Evolutionary conservation across 2,329 filamentous ascomycete genomes (phyloP), one percentile per base, ranked within the genome.

Genomic region (Stachybotrys elegans): DNA sequence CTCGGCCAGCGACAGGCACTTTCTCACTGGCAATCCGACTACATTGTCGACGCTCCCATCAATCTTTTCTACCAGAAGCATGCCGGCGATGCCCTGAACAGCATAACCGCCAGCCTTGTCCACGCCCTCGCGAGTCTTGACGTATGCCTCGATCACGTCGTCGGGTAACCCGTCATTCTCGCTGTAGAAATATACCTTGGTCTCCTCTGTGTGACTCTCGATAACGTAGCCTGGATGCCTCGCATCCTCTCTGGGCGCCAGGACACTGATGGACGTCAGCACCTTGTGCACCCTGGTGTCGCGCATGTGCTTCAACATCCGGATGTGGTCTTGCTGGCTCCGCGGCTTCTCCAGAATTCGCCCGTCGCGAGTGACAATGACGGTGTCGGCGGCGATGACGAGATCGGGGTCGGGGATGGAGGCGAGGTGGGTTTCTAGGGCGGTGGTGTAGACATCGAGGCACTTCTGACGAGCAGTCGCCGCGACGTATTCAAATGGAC

Each of bases 61-160:
- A 51, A 98, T 86, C 64, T 78, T 85, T 63, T 96, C 90, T 12
- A 98, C 83, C 45, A 98, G 67, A 47, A 98, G 73, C 61, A 96
- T 83, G 8, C 87, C 85, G 2, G 88, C 93, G 11, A 92, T 72
- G 0, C 92, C 93, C 67, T 98, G 93, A 43, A 98, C 79, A 2
- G 89, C 93, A 65, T 98, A 98, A 0, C 93, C 93, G 3, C 93
- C 93, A 0, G 93, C 93, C 73, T 97, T 98, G 66, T 97, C 93
- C 11, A 82, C 90, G 2, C 93, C 93, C 71, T 98, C 93, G 44
- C 92, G 76, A 19, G 92, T 96, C 58, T 75, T 78, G 46, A 91
- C 85, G 60, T 91, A 91, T 5, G 71, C 79, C 54, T 88, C 72
- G 47, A 97, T 83, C 53, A 95, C 78, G 47, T 95, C 90, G 68